Percentiles rank a stretch among this genome's conserved stretches.
Evolutionary conservation across 78 protist species (phyloP).

Genomic region (Dictyostelium brefeldianum): DNA sequence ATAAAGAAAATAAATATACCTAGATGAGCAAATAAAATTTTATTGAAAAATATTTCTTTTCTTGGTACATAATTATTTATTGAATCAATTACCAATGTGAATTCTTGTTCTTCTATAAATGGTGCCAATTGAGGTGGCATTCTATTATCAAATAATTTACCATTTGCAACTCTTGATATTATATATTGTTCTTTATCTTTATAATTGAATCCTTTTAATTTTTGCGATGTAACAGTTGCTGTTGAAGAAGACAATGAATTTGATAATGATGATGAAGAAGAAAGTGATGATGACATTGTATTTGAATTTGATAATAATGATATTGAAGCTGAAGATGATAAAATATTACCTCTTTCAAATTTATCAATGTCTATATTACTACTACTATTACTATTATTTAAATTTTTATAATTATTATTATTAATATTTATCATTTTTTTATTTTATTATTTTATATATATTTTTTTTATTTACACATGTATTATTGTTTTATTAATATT

Average conservation of each 20-base stretch:
- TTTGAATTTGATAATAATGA: not conserved
- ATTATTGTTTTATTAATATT: too few relatives aligned
- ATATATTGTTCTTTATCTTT: not conserved
- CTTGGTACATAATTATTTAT: not conserved
- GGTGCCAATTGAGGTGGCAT: not conserved
- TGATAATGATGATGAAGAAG: not conserved
- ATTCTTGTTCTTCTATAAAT: not conserved
- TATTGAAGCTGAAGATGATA: not conserved
- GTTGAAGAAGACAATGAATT: not conserved
- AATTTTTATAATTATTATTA: not conserved
- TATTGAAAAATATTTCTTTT: not conserved
- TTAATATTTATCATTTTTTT: not conserved
- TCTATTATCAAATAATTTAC: not conserved
- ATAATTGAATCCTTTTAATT: not conserved
- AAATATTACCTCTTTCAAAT: not conserved
- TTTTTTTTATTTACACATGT: too few relatives aligned
- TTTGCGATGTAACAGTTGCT: not conserved
- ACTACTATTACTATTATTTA: not conserved
- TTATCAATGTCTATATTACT: not conserved
- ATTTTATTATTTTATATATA: too few relatives aligned
- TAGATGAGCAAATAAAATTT: not conserved
- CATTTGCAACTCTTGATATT: not conserved
- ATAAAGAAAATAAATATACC: not conserved
- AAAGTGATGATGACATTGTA: not conserved
- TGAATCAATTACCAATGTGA: not conserved